Base-by-base conservation (phyloP, 768 basidiomycete species). In the Russula emetica region DNA sequence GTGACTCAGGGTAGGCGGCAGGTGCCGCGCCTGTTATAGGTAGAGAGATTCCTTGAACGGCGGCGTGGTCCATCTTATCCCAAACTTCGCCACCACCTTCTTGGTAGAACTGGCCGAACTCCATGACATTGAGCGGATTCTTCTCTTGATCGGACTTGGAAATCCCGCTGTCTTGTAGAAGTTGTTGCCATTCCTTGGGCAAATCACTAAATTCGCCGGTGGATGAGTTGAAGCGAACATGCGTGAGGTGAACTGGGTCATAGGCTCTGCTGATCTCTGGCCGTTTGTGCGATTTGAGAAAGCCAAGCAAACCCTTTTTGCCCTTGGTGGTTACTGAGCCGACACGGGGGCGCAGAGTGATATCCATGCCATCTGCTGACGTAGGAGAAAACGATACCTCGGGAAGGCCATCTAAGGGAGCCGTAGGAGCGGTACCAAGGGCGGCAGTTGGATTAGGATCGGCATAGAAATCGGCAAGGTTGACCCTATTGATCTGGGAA, bases 61-160 rank as follows among this genome's bases (percentile, higher is more conserved):
- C 62, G 4, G 72, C 70, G 38, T 70, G 70, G 22, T 85, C 88
- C 75, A 92, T 82, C 80, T 93, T 94, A 75, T 90, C 90, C 90
- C 90, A 93, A 36, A 85, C 86, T 70, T 87, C 87, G 63, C 84
- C 83, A 64, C 85, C 82, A 42, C 88, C 85, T 75, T 94, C 91
- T 71, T 98, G 96, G 75, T 97, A 98, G 77, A 98, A 98, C 71
- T 95, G 94, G 74, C 98, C 96, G 67, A 98, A 96, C 72, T 98
- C 97, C 85, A 95, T 94, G 65, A 98, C 94, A 4, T 93, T 93
- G 75, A 97, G 89, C 0, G 96, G 97, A 71, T 98, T 95, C 79
- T 91, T 94, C 76, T 97, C 95, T 78, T 98, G 97, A 76, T 98
- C 94, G 24, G 78, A 81, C 70, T 90, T 85, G 44, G 92, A 94